phyloP scores from a whole-genome alignment of 2,329 filamentous ascomycete genomes.

The Fusarium sp. region DNA sequence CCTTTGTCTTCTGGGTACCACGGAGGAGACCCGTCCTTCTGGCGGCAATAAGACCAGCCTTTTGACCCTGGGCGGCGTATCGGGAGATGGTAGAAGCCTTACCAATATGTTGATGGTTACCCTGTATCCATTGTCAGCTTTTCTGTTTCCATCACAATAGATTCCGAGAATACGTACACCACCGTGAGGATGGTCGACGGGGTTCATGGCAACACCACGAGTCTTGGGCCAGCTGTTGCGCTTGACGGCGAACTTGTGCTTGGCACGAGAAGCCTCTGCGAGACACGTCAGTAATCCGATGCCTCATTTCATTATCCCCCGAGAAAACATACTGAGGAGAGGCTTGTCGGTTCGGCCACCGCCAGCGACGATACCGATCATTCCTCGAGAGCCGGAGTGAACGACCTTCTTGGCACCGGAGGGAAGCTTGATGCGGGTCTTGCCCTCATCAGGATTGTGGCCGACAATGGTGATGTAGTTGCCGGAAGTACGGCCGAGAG shows the following conservation, averaged over 20 bases:
- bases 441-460: constrained; percentile 98
- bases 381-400: constrained; percentile 89
- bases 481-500: constrained; percentile 94
- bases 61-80: constrained; percentile 98
- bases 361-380: constrained; percentile 99
- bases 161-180: constrained; percentile 66
- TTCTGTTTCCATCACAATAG: constrained; percentile 14
- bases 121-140: constrained; percentile 63
- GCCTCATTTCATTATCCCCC: neutral
- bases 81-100: constrained; percentile 99
- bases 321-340: constrained; percentile 78
- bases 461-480: constrained; percentile 99
- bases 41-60: constrained; percentile 99
- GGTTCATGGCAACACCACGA: constrained; percentile 99
- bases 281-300: constrained; percentile 51
- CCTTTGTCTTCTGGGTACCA: constrained; percentile 99
- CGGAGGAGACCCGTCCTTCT: constrained; percentile 99
- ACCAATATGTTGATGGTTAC: constrained; percentile 99
- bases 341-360: constrained; percentile 99
- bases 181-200: constrained; percentile 98
- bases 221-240: constrained; percentile 99
- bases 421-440: constrained; percentile 99
- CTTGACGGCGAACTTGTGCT: constrained; percentile 99
- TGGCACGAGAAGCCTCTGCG: constrained; percentile 96
- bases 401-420: constrained; percentile 99